Percentiles rank a stretch among this genome's conserved stretches.
Conservation (phyloP, 2,329 filamentous ascomycete species). For the Epichloe uncinata region DNA sequence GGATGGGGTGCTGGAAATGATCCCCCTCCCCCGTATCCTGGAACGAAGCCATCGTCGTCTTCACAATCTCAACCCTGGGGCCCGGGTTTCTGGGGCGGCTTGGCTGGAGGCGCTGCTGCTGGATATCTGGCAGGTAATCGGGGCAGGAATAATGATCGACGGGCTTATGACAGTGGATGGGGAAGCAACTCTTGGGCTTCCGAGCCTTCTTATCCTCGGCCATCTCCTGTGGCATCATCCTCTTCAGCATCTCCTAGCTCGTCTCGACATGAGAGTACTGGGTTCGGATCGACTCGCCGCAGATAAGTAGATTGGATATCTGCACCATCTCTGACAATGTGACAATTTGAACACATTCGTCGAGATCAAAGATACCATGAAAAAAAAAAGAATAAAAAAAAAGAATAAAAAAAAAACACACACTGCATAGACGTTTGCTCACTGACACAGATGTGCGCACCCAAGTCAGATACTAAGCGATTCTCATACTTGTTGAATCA, state of each 20-base stretch:
- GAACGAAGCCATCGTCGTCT: slow-evolving; percentile 21
- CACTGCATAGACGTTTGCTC: too few relatives aligned
- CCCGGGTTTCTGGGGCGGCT: slow-evolving; percentile 63
- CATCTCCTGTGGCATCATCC: slow-evolving; percentile 17
- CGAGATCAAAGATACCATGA: background rate
- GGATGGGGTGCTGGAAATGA: slow-evolving; percentile 30
- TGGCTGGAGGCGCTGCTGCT: slow-evolving; percentile 55
- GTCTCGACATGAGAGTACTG: slow-evolving; percentile 52
- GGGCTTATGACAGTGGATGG: slow-evolving; percentile 13
- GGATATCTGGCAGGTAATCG: slow-evolving; percentile 48
- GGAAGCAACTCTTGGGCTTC: slow-evolving; percentile 15
- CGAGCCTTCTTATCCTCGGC: slow-evolving; percentile 10
- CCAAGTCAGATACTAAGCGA: too few relatives aligned
- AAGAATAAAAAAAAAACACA: too few relatives aligned
- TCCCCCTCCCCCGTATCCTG: slow-evolving; percentile 36
- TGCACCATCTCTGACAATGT: too few relatives aligned
- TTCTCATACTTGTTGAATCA: background rate
- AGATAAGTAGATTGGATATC: slow-evolving; percentile 22
- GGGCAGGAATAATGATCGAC: slow-evolving; percentile 20
- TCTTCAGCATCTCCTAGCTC: slow-evolving; percentile 24
- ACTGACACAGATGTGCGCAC: too few relatives aligned
- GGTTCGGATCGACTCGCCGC: slow-evolving; percentile 56
- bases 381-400: too few relatives aligned
- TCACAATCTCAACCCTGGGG: slow-evolving; percentile 39
- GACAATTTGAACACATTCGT: too few relatives aligned